Base-by-base conservation (phyloP, 441 rosid genomes). In the Raphanus hybrid region DNA sequence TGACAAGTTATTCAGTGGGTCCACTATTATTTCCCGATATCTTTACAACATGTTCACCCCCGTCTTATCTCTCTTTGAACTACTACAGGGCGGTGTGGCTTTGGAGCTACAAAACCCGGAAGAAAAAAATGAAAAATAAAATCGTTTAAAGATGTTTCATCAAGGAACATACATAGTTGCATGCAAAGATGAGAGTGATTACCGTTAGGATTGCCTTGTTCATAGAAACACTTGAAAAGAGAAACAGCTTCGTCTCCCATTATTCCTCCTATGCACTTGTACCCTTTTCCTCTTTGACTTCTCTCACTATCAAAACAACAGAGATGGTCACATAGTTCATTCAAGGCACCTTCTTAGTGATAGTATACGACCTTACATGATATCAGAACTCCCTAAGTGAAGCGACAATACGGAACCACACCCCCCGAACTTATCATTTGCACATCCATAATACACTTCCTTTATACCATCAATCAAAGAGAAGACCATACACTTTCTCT, bases 391-490 rank as follows among this genome's bases (percentile, higher is more conserved):
- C 83, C 82, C 75, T 65, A 83, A 72, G 78, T 89, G 95, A 74
- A 92, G 75, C 2, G 97, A 82, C 59, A 94, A 77, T 74, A 94
- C 81, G 23, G 92, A 92, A 48, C 97, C 98, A 62, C 98, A 94
- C 8, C 97, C 98, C 54, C 95, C 97, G 82, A 94, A 92, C 79
- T 89, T 94, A 69, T 92, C 98, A 83, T 92, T 91, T 45, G 85
- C 83, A 73, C 97, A 91, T 39, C 97, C 97, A 78, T 87, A 91
- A 77, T 78, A 87, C 69, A 87, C 95, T 84, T 92, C 91, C 75
- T 85, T 88, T 39, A 91, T 82, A 64, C 94, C 10, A 8, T 37
- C 8, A 23, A 23, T 23, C 26, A 23, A 23, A 23, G 26, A 66
- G 67, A 11, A 71, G 15, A 67, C 18, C 39, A 65, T 15, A 59